A percentile compares a stretch with the other conserved stretches of the same genome.
phyloP scores from a whole-genome alignment of 352 stramenopile genomes.

The Phytophthora syringae region DNA sequence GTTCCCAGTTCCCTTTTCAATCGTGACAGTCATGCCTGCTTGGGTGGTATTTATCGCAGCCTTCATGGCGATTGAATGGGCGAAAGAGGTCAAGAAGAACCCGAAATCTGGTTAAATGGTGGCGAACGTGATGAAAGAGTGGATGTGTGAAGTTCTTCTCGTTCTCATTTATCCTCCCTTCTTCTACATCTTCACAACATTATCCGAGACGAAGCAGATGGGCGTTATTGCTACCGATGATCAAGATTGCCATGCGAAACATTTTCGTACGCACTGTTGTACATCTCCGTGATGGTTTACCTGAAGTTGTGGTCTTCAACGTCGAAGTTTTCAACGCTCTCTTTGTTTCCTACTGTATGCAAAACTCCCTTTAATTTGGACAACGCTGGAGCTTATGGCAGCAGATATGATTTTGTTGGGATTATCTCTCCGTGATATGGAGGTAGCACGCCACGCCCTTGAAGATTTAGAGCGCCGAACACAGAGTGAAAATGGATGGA shows the following conservation, averaged over 20 bases:
- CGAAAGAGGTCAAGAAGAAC: neutral
- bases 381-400: constrained; percentile 19
- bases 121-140: constrained; percentile 4
- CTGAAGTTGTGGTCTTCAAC: constrained; percentile 27
- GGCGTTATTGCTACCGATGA: constrained; percentile 7
- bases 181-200: constrained; percentile 14
- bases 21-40: constrained; percentile 13
- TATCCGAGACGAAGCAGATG: neutral
- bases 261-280: constrained; percentile 13
- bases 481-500: neutral
- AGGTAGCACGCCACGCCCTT: neutral
- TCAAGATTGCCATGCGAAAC: constrained; percentile 15
- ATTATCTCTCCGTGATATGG: constrained; percentile 14
- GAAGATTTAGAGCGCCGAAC: constrained; percentile 1
- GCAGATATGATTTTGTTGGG: constrained; percentile 14
- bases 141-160: constrained; percentile 15
- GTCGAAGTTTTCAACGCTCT: constrained; percentile 37
- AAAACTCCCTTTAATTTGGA: constrained; percentile 25
- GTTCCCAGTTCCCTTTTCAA: constrained; percentile 30
- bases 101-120: constrained; percentile 1
- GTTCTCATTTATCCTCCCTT: constrained; percentile 17
- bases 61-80: neutral
- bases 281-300: constrained; percentile 11
- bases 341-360: constrained; percentile 34
- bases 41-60: constrained; percentile 14